Base-by-base conservation (phyloP, 106 monocot genomes). In the Apostasia shenzhenica region DNA sequence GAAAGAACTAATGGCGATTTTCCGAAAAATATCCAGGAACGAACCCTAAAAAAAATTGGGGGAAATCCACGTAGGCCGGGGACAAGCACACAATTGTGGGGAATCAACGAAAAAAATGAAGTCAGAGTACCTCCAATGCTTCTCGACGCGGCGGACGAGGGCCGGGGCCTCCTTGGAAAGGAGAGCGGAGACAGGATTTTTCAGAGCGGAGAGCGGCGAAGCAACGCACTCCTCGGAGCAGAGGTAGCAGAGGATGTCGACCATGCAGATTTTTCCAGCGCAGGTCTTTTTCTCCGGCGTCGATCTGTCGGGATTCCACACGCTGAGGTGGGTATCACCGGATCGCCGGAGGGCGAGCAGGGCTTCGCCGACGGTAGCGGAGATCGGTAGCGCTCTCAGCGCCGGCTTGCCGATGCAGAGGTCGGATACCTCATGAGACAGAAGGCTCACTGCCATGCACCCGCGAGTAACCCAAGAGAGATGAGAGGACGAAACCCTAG, bases 371-470 rank as follows among this genome's bases (percentile, higher is more conserved):
- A 95, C 76, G 54, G 95, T 84, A 67, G 91, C 56, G 42, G 72
- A 67, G 26, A 68, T 58, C 48, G 86, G 82, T 39, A 95, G 74
- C 26, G 79, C 70, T 55, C 68, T 80, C 73, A 92, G 56, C 71
- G 84, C 63, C 57, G 91, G 95, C 76, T 95, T 95, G 50, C 91
- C 95, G 80, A 92, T 86, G 86, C 95, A 95, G 57, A 95, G 89
- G 61, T 95, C 95, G 5, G 91, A 88, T 44, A 94, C 82, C 69
- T 82, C 84, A 62, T 75, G 69, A 40, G 71, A 70, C 55, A 89
- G 71, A 14, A 72, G 63, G 61, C 66, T 69, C 54, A 84, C 76
- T 82, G 86, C 89, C 93, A 86, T 89, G 73, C 92, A 88, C 65
- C 48, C 37, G 48, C 65, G 26, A 38, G 48, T 14, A 48, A 65